Evolutionary conservation across 495 filamentous ascomycete species (phyloP).

Genomic region (Bacidia rubella): DNA sequence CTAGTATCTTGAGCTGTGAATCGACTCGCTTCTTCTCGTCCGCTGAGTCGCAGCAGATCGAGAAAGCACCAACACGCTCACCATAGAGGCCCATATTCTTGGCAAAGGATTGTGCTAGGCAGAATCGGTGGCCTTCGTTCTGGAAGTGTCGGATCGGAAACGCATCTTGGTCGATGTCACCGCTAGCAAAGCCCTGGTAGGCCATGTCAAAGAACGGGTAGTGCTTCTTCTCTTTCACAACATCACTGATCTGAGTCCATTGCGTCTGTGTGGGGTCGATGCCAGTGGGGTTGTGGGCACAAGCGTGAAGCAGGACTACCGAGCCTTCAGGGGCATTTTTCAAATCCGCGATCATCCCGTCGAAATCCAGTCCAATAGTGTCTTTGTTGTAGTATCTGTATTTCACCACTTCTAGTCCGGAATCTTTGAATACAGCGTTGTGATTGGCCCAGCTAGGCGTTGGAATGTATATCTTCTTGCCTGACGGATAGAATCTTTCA

Average conservation of each 20-base stretch:
- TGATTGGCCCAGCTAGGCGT: slow-evolving; percentile 98
- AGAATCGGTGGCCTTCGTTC: slow-evolving; percentile 77
- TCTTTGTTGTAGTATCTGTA: slow-evolving; percentile 99
- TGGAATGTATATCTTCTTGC: slow-evolving; percentile 91
- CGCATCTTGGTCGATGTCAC: slow-evolving; percentile 82
- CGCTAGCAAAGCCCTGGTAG: slow-evolving; percentile 95
- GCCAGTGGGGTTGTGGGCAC: slow-evolving; percentile 97
- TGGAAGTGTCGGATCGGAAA: slow-evolving; percentile 88
- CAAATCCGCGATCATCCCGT: slow-evolving; percentile 83
- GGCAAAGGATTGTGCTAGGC: slow-evolving; percentile 87
- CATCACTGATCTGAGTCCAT: slow-evolving; percentile 85
- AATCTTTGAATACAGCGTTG: slow-evolving; percentile 88
- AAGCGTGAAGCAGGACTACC: slow-evolving; percentile 88
- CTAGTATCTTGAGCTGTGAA: slow-evolving; percentile 95
- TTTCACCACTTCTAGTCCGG: slow-evolving; percentile 74
- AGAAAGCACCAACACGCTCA: slow-evolving; percentile 96
- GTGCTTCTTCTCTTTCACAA: slow-evolving; percentile 78
- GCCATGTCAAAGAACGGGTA: slow-evolving; percentile 99
- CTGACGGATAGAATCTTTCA: slow-evolving; percentile 71
- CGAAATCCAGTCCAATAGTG: slow-evolving; percentile 94
- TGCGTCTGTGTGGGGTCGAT: slow-evolving; percentile 87
- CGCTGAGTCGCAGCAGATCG: slow-evolving; percentile 65
- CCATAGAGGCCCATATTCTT: slow-evolving; percentile 99
- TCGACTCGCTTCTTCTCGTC: slow-evolving; percentile 95
- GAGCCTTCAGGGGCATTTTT: slow-evolving; percentile 75